Evolutionary conservation across 768 basidiomycete genomes (phyloP), one percentile per base, ranked within the genome.

Genomic region (Termitomyces sp.): DNA sequence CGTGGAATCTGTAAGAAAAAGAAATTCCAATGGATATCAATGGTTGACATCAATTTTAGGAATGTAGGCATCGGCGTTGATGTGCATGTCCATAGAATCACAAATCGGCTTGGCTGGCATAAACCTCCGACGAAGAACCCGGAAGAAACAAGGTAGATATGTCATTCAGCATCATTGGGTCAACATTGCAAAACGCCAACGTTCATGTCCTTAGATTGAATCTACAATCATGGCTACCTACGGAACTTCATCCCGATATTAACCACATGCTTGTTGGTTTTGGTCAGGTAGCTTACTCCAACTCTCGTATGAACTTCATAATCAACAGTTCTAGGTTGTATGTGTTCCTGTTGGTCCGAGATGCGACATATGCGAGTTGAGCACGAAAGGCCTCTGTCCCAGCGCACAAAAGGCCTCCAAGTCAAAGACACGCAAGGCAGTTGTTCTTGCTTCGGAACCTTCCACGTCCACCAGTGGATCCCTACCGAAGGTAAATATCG

Each of bases 51-150:
- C 31, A n/a, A 48, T 36, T 51, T n/a, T 65, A 93, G 90, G 46
- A 92, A 94, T 63, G 76, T 81, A 26, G 96, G 96, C 1, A 96
- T 98, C 34, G 96, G 95, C 0, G 96, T 98, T 0, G 96, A 99
- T 63, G 90, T 93, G 0, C 96, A 99, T 69, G 94, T 98, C 7
- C 94, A 98, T 63, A 78, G 96, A 6, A 98, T 99, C 53, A 94
- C 94, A 27, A 95, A 98, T 63, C 78, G 94, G 16, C 71, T 99
- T 2, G 86, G 90, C 41, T 99, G 96, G 96, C 96, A 98, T 70
- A 82, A 84, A 59, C 84, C 81, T 3, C 84, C 84, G 6, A 95
- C 94, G 1, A 90, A 87, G 66, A 88, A 76, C 2, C 91, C 95
- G 0, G 96, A 99, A 66, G 84, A 91, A 65, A 98, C 96, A 0